A percentile compares a stretch with the other conserved stretches of the same genome.
Conservation (phyloP, 2,329 filamentous ascomycete genomes). For the Diaporthe helianthi region DNA sequence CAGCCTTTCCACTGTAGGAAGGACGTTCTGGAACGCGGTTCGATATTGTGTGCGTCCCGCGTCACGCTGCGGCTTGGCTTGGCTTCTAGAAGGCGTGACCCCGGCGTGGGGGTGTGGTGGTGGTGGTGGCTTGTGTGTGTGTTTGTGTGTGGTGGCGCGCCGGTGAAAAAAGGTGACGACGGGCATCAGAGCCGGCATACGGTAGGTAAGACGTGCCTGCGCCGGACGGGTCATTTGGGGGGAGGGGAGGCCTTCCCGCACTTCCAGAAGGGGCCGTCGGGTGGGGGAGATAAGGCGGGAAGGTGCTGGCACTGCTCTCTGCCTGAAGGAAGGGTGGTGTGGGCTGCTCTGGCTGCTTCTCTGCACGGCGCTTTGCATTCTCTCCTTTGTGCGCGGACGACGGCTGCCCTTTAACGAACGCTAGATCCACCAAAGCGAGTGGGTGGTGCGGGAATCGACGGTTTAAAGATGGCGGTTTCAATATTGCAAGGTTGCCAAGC, state of each 20-base stretch:
- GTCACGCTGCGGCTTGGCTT: not conserved
- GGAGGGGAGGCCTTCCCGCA: conserved; percentile 14
- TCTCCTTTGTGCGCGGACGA: conserved; percentile 2
- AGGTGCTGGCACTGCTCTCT: conserved; percentile 2
- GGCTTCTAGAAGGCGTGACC: conserved; percentile 20
- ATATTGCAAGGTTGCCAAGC: not conserved
- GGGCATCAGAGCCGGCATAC: conserved; percentile 23
- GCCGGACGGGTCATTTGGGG: not conserved
- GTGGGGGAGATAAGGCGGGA: conserved; percentile 17
- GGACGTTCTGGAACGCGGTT: conserved; percentile 1
- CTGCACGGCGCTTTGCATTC: not conserved
- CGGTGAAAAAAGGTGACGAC: conserved; percentile 19
- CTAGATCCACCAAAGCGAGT: conserved; percentile 13
- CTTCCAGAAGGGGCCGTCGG: conserved; percentile 24
- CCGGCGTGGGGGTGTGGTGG: not conserved
- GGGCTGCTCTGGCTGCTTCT: not conserved
- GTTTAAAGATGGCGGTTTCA: conserved; percentile 8
- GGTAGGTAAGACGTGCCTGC: conserved; percentile 2
- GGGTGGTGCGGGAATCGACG: conserved; percentile 28
- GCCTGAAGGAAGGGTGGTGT: not conserved
- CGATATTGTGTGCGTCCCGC: conserved; percentile 18
- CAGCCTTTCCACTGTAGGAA: conserved; percentile 31
- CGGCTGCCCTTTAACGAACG: conserved; percentile 10
- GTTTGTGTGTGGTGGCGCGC: not conserved
- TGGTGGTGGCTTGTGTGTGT: not conserved